Evolutionary conservation across 2,329 filamentous ascomycete genomes (phyloP), one percentile per base, ranked within the genome.

Genomic region (Aureobasidium sp.): DNA sequence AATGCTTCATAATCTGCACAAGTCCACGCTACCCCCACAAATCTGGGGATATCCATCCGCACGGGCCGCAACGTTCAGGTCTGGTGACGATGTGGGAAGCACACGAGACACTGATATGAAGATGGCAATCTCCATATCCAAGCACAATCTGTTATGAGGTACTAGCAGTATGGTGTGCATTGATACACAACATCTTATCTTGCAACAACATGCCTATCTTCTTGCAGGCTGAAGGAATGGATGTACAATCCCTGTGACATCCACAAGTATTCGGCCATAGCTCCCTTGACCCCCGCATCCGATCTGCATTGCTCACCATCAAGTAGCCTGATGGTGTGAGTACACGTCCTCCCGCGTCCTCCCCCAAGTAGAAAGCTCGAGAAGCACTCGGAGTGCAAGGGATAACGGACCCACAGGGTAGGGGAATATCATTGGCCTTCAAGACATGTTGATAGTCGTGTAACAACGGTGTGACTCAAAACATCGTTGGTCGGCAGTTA

Each of bases 301-400:
- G 57, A 59, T 59, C 57, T 59, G 45, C 55, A 49, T 49, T 45
- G 44, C 55, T 49, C 55, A 59, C 55, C 55, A 59, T 44, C 25
- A 27, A 10, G 30, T 36, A 27, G 3, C 16, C 7, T 29, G 42
- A 59, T 59, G 57, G 57, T 36, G 57, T 59, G 45, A 59, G 57
- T 25, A 30, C 29, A 13, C 29, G 30, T 21, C 14, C 11, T 39
- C 4, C n/a, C 39, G 36, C 39, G n/a, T 30, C 11, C 16, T 45
- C 32, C 21, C 21, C 3, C 4, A 14, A 14, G 16, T 29, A n/a
- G 30, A 21, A 39, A 21, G 34, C 10, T 39, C 21, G 9, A 30
- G 42, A 48, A 48, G 37, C 32, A n/a, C 36, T 5, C 32, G 48
- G 29, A 47, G 53, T 6, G 32, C 30, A 5, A n/a, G 53, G 34